Percentiles rank a stretch among this genome's conserved stretches.
These are phyloP conservation scores for Thermothelomyces thermophilus DNA, from an alignment of 2,329 filamentous ascomycete genomes.

Conservation along the genomic window DNA sequence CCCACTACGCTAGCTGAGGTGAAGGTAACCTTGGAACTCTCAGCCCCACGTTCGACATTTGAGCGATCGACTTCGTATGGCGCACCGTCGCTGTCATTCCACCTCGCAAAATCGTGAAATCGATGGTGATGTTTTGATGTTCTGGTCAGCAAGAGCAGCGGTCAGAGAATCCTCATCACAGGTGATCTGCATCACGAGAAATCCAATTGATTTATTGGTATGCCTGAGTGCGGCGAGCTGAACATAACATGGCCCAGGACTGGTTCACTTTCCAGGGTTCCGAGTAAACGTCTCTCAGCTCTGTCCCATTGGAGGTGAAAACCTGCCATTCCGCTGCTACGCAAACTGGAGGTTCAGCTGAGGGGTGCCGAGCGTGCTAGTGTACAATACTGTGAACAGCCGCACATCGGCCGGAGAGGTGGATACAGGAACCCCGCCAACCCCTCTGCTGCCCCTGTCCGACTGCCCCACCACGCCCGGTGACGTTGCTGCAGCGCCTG, in stretches of 20 bases:
- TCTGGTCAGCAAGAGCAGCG: no score
- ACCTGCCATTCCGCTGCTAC: neutral
- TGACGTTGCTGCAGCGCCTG: conserved; percentile 20
- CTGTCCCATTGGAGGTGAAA: neutral
- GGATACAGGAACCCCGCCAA: neutral
- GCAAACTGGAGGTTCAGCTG: conserved; percentile 4
- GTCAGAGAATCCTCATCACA: no score
- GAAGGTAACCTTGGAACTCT: neutral
- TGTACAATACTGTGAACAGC: no score
- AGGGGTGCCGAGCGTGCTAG: no score
- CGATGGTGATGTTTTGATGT: neutral
- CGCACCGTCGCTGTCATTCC: no score
- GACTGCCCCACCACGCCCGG: conserved; percentile 18
- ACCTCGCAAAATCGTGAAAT: neutral
- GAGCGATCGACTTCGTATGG: no score
- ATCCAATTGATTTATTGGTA: neutral
- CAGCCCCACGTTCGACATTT: neutral
- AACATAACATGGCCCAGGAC: neutral
- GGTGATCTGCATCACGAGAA: neutral
- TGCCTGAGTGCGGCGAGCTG: conserved; percentile 12
- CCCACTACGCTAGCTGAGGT: no score
- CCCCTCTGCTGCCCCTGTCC: neutral
- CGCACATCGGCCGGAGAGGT: neutral
- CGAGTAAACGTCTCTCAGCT: conserved; percentile 8
- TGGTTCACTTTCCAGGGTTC: conserved; percentile 8